These are phyloP conservation scores for Penicillium tannophilum DNA, from an alignment of 495 filamentous ascomycete species.

Conservation along the genomic window DNA sequence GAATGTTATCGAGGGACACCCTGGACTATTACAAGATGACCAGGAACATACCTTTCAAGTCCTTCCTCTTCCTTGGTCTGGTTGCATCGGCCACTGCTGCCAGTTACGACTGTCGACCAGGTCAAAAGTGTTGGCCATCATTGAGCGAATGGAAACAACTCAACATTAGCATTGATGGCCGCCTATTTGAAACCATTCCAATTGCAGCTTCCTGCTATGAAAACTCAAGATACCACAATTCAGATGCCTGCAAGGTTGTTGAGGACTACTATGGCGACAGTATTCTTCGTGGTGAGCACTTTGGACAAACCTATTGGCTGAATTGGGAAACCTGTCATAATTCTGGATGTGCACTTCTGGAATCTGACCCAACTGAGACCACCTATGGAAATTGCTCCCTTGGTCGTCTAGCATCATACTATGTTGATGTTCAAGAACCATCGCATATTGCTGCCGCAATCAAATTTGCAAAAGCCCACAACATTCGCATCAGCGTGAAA, in stretches of 20 bases:
- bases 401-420: constrained; percentile 20
- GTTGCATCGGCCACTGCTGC: background rate
- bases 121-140: constrained; percentile 19
- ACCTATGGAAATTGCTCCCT: constrained; percentile 11
- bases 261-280: constrained; percentile 14
- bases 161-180: constrained; percentile 21
- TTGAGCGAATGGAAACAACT: constrained; percentile 23
- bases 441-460: constrained; percentile 16
- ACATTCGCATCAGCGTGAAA: constrained; percentile 40
- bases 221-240: constrained; percentile 17
- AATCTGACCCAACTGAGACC: background rate
- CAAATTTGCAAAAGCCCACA: constrained; percentile 23
- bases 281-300: constrained; percentile 8
- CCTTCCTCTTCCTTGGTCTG: background rate
- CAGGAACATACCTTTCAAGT: background rate
- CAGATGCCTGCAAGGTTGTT: constrained; percentile 15
- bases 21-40: background rate
- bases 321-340: constrained; percentile 20
- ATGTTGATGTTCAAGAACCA: constrained; percentile 18
- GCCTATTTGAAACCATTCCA: constrained; percentile 20
- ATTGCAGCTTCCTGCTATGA: constrained; percentile 23
- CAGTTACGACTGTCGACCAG: constrained; percentile 16
- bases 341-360: constrained; percentile 15
- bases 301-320: constrained; percentile 12
- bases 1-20: background rate